Base-by-base conservation (phyloP, 1,139 yeast genomes). In the Wickerhamiella infanticola region DNA sequence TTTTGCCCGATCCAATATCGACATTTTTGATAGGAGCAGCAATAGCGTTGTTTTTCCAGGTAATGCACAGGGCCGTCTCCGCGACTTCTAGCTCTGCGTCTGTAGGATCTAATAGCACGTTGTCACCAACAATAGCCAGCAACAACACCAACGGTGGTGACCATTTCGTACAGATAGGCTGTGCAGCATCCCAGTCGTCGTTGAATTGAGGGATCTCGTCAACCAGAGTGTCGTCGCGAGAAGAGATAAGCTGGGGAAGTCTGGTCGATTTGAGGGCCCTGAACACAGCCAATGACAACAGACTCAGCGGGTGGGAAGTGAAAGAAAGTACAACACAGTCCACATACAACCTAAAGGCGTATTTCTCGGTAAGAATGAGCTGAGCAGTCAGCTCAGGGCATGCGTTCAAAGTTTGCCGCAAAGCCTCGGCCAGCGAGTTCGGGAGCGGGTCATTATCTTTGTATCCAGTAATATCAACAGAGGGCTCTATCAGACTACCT, bases 201-300 rank as follows among this genome's bases (percentile, higher is more conserved):
- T 88, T 79, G 58, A 88, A 88, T 0, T 86, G 83, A 1, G 97
- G 97, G 52, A 83, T 79, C 61, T 86, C 95, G 58, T 83, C 95
- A 18, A 73, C 70, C 37, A 63, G 63, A 26, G 66, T 52, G 51
- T 72, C 75, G 52, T 72, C 72, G 23, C 82, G 60, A 62, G 74
- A 77, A 23, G 94, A 81, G 3, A 75, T 65, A 47, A 85, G 66
- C 44, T 78, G 41, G 4, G 98, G 97, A 47, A 88, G 68, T 50
- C 70, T 70, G 1, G 96, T 80, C 24, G 90, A 75, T 53, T 77
- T 77, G 53, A 88, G 70, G 0, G 96, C 95, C 53, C 85, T 70
- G 59, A 82, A 86, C 2, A 77, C 70, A 1, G 94, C 80, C 63
- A 86, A 71, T 1, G 95, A 82, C 36, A 84, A 68, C 48, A 86